Evolutionary conservation across 768 basidiomycete genomes (phyloP), one percentile per base, ranked within the genome.

Genomic region (Kwoniella heveanensis): DNA sequence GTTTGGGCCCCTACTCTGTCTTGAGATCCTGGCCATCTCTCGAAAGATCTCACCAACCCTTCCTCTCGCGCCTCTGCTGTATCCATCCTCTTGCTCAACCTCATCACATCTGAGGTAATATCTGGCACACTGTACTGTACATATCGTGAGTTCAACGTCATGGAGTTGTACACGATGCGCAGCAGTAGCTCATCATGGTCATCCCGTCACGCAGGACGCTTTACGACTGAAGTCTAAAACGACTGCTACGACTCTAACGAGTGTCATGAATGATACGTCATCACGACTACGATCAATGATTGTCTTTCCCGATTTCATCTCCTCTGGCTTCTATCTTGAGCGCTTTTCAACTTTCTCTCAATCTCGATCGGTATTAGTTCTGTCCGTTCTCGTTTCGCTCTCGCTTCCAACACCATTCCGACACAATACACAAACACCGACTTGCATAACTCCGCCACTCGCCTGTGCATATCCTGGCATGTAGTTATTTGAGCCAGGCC

Each of bases 401-500:
- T 26, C 37, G n/a, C 12, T 15, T 54, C 24, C 3, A 44, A 5
- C 24, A 13, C 21, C 44, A 8, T 22, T 4, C 8, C 36, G 25
- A 25, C 46, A 10, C 26, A 27, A 46, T 19, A 57, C 27, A 27
- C 6, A 17, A 17, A 10, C 4, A 8, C 15, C 10, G 39, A 9
- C 39, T 10, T 17, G 39, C 4, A 7, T 44, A 8, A 44, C 8
- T 19, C 6, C 39, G 9, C 32, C 32, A 32, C 9, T 44, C 15
- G 39, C 39, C 19, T 44, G 39, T 44, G 39, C 8, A 44, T 30
- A 46, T 21, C 36, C 56, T 49, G 58, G 50, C 58, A 60, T 51
- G 47, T 60, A 49, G 49, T 60, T 60, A 52, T 52, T 60, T 39
- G 27, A 53, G 50, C 58, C 58, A 53, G 58, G 19, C 39, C 32